Evolutionary conservation across 176 grass and related monocot genomes (phyloP).

Genomic region (Ananas comosus): DNA sequence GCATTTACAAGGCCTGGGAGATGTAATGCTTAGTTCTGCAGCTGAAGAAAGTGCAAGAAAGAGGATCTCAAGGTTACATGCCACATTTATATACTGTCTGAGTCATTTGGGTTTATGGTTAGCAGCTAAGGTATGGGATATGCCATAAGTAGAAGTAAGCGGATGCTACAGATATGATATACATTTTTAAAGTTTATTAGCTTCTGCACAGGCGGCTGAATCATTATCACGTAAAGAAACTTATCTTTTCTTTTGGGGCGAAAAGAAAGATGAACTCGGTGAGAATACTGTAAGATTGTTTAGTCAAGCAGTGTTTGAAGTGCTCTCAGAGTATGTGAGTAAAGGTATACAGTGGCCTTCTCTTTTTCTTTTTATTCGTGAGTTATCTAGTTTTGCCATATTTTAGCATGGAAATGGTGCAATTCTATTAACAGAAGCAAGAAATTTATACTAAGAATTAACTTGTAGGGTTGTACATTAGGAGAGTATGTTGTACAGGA

Average conservation of each 20-base stretch:
- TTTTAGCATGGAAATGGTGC: not conserved
- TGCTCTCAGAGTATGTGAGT: constrained; percentile 30
- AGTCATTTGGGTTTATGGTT: constrained; percentile 51
- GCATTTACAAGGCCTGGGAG: constrained; percentile 37
- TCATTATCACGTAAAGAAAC: constrained; percentile 31
- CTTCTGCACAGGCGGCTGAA: constrained; percentile 57
- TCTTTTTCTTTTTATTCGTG: not conserved
- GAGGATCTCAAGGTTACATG: constrained; percentile 34
- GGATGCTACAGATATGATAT: not conserved
- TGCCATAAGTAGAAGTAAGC: not conserved
- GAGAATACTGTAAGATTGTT: constrained; percentile 47
- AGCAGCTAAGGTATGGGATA: constrained; percentile 39
- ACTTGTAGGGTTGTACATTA: no score
- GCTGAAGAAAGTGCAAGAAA: constrained; percentile 20
- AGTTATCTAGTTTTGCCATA: not conserved
- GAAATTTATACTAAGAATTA: no score
- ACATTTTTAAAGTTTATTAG: constrained; percentile 24
- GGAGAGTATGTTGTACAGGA: no score
- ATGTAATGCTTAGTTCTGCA: constrained; percentile 19
- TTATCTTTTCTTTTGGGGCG: constrained; percentile 48
- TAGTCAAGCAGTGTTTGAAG: constrained; percentile 28
- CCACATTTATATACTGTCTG: constrained; percentile 44
- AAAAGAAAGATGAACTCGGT: constrained; percentile 30
- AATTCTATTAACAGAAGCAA: no score
- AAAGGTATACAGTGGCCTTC: constrained; percentile 18